These are phyloP conservation scores for Vicia sativa DNA, from an alignment of 306 rosid species.

Conservation along the genomic window DNA sequence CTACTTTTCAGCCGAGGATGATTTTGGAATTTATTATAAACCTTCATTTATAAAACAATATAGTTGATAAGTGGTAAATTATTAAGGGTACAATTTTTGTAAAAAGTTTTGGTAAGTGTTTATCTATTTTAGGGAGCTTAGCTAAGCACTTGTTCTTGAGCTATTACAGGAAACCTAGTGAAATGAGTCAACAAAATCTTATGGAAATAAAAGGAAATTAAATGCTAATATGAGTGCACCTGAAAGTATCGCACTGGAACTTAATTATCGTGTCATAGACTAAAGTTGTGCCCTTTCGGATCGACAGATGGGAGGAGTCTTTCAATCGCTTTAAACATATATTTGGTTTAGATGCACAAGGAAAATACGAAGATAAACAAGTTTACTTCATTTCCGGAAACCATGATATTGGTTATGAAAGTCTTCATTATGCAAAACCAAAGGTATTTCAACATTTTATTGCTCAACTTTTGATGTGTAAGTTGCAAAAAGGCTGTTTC, in stretches of 20 bases:
- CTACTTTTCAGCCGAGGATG: slow-evolving; percentile 4
- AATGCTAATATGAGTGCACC: not conserved
- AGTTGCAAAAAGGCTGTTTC: slow-evolving; percentile 25
- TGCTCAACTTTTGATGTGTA: slow-evolving; percentile 15
- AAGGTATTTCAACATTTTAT: slow-evolving; percentile 50
- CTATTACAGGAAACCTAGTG: not conserved
- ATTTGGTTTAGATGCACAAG: slow-evolving; percentile 57
- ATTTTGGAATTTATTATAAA: slow-evolving; percentile 21
- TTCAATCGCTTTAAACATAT: slow-evolving; percentile 68
- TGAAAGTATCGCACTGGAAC: slow-evolving; percentile 1
- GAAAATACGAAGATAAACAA: slow-evolving; percentile 46
- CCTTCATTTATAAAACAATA: slow-evolving; percentile 18
- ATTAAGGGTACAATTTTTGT: not conserved
- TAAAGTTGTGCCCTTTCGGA: slow-evolving; percentile 33
- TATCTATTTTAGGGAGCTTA: slow-evolving; percentile 3
- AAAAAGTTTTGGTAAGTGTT: not conserved
- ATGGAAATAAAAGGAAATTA: not conserved
- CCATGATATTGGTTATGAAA: slow-evolving; percentile 84
- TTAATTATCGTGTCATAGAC: slow-evolving; percentile 7
- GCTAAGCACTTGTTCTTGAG: not conserved
- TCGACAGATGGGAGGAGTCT: slow-evolving; percentile 76
- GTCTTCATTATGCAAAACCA: slow-evolving; percentile 51
- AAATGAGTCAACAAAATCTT: not conserved
- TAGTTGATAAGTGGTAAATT: slow-evolving; percentile 1
- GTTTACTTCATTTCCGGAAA: slow-evolving; percentile 74